A percentile compares a stretch with the other conserved stretches of the same genome.
Evolutionary conservation across 2,329 filamentous ascomycete genomes (phyloP).

Genomic region (Amesomyces nigricolor): DNA sequence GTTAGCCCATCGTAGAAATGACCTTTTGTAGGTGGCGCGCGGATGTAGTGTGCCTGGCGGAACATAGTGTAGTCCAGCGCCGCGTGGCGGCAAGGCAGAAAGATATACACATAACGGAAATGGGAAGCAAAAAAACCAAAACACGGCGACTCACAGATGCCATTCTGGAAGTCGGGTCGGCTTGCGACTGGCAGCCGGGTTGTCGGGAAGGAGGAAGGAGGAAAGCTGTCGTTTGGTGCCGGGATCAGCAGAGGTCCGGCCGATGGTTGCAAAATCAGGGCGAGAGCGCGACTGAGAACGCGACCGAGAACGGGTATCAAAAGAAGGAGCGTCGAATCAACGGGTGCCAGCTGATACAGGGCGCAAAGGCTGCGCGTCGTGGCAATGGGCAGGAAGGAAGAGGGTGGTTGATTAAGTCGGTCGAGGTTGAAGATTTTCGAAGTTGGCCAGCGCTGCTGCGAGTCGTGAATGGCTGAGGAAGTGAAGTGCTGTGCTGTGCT

Average conservation of each 20-base stretch:
- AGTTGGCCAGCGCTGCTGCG: conserved; percentile 14
- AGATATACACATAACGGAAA: conserved; percentile 11
- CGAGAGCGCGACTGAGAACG: conserved; percentile 12
- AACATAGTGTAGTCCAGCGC: neutral
- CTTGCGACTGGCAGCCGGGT: conserved; percentile 1
- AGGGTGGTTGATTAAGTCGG: conserved; percentile 8
- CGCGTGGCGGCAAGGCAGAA: conserved; percentile 7
- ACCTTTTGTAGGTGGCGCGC: neutral
- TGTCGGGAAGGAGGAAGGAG: neutral
- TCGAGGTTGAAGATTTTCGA: conserved; percentile 16
- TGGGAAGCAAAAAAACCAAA: conserved; percentile 14
- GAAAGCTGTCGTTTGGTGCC: conserved; percentile 1
- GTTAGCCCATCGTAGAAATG: conserved; percentile 11
- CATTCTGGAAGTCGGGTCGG: conserved; percentile 20
- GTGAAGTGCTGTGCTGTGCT: neutral
- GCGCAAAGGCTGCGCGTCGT: neutral
- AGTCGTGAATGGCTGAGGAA: conserved; percentile 16
- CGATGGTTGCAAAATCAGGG: conserved; percentile 2
- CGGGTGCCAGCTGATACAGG: neutral
- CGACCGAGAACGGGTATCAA: conserved; percentile 19
- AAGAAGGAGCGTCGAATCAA: conserved; percentile 2
- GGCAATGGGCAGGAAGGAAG: conserved; percentile 1
- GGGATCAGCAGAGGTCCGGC: conserved; percentile 12
- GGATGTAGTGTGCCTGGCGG: neutral
- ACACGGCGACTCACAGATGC: conserved; percentile 26